These are phyloP conservation scores for Mercurialis annua DNA, from an alignment of 345 rosid species.

Conservation along the genomic window DNA sequence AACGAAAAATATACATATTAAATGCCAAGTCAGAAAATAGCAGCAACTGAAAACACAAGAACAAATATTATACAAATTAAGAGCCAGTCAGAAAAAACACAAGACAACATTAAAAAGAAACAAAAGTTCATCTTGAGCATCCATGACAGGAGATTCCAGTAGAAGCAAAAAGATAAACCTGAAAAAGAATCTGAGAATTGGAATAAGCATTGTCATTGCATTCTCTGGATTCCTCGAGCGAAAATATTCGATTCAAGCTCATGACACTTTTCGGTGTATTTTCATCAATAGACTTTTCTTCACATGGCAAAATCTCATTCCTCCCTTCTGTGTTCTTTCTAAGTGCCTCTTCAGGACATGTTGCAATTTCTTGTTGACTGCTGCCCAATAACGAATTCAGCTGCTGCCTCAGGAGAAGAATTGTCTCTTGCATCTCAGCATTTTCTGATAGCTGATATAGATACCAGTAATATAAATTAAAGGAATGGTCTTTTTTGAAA, in stretches of 20 bases:
- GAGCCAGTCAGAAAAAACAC: not conserved
- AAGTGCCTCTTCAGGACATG: slow-evolving; percentile 22
- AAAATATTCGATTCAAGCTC: slow-evolving; percentile 59
- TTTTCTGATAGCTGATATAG: slow-evolving; percentile 50
- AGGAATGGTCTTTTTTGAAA: not conserved
- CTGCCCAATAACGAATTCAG: slow-evolving; percentile 33
- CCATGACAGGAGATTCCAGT: slow-evolving; percentile 7
- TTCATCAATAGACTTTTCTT: slow-evolving; percentile 42
- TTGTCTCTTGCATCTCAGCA: slow-evolving; percentile 58
- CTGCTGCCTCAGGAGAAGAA: slow-evolving; percentile 52
- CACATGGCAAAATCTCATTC: slow-evolving; percentile 29
- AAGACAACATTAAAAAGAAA: not conserved
- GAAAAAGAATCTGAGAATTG: slow-evolving; percentile 45
- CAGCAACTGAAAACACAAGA: not conserved
- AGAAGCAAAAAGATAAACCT: slow-evolving; percentile 31
- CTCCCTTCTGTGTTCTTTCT: slow-evolving; percentile 13
- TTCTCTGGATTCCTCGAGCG: slow-evolving; percentile 56
- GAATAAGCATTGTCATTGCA: slow-evolving; percentile 31
- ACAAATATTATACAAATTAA: too few relatives aligned
- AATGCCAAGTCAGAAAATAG: not conserved
- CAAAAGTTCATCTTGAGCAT: slow-evolving; percentile 12
- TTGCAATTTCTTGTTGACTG: slow-evolving; percentile 27
- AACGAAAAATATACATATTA: not conserved
- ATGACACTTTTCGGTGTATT: slow-evolving; percentile 59
- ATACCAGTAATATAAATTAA: not conserved